These are phyloP conservation scores for Dysphania ambrosioides DNA, from an alignment of 148 eudicot genomes.

Conservation along the genomic window DNA sequence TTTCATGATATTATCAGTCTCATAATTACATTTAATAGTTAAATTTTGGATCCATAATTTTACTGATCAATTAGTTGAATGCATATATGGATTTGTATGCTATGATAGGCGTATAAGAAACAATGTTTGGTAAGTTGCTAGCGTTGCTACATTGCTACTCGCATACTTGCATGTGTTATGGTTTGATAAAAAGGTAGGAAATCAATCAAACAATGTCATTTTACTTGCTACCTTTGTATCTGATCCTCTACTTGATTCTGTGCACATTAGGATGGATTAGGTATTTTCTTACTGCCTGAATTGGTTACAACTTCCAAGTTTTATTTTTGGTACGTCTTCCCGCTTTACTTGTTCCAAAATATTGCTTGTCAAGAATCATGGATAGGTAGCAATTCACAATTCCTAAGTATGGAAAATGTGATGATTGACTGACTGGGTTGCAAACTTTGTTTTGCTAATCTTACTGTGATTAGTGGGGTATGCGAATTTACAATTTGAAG, in stretches of 20 bases:
- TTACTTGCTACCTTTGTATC: background rate
- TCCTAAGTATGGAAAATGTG: background rate
- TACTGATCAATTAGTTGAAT: background rate
- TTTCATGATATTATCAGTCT: background rate
- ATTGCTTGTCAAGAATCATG: no score
- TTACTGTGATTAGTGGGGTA: no score
- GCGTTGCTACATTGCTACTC: no score
- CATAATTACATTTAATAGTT: background rate
- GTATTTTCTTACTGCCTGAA: no score
- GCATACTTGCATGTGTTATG: background rate
- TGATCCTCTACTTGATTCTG: background rate
- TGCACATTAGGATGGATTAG: no score
- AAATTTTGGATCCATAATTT: background rate
- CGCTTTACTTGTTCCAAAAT: no score
- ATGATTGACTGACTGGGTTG: no score
- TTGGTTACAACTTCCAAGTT: no score
- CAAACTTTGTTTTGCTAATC: no score
- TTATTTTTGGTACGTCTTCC: no score
- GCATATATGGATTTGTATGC: background rate
- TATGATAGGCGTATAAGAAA: no score
- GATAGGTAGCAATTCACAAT: no score
- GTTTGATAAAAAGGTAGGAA: background rate
- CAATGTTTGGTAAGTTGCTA: background rate
- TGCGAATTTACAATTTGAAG: background rate
- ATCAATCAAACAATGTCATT: background rate